Conservation (phyloP, 2,329 filamentous ascomycete species). For the Thielaviopsis musarum region DNA sequence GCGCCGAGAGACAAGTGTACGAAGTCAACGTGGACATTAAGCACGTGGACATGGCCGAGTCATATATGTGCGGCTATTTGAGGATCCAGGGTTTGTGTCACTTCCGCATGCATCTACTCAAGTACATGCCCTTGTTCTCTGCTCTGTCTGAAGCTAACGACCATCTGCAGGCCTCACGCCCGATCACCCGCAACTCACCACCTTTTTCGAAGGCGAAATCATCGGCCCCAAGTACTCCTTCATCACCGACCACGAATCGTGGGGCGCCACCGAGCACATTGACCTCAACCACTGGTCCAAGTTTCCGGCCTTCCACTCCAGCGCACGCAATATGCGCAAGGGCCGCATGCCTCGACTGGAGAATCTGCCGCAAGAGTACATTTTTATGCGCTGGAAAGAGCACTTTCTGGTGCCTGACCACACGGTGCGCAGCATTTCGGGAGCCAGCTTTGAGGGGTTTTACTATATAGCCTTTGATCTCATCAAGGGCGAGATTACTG, state of each 20-base stretch:
- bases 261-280: conserved; percentile 83
- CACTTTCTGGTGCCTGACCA: conserved; percentile 95
- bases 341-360: conserved; percentile 45
- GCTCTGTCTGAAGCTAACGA: not conserved
- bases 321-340: conserved; percentile 41
- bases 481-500: conserved; percentile 65
- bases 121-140: conserved; percentile 7
- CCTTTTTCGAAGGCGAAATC: conserved; percentile 96
- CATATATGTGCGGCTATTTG: conserved; percentile 85
- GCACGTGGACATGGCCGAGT: conserved; percentile 85
- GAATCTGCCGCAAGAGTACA: conserved; percentile 62
- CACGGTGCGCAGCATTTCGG: conserved; percentile 73
- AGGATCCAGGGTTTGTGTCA: conserved; percentile 66
- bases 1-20: conserved; percentile 83
- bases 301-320: conserved; percentile 71
- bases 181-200: conserved; percentile 92
- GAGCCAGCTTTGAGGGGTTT: conserved; percentile 94
- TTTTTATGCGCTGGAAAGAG: conserved; percentile 99
- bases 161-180: conserved; percentile 64
- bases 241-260: conserved; percentile 70
- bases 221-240: conserved; percentile 94
- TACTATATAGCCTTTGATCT: conserved; percentile 99
- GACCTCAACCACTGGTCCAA: conserved; percentile 88
- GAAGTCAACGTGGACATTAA: conserved; percentile 96
- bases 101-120: no score